phyloP scores from a whole-genome alignment of 768 basidiomycete species.

The Podaxis carcinomalis region DNA sequence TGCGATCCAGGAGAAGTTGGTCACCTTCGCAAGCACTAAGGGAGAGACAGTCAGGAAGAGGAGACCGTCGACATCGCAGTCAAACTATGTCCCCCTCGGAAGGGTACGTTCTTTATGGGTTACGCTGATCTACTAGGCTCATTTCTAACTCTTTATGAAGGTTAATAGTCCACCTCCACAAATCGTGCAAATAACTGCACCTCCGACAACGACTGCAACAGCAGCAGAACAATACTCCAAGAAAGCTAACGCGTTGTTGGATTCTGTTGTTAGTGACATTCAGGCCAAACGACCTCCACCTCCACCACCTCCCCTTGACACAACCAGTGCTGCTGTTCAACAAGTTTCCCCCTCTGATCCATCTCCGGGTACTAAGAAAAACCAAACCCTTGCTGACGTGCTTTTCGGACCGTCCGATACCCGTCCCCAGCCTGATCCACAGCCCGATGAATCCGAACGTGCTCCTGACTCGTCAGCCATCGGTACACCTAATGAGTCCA shows the following conservation, averaged over 20 bases:
- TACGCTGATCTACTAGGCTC: constrained; percentile 10
- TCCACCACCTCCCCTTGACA: constrained; percentile 21
- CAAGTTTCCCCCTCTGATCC: constrained; percentile 15
- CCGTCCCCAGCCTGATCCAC: constrained; percentile 7
- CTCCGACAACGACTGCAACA: constrained; percentile 27
- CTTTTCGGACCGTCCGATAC: constrained; percentile 55
- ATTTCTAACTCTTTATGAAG: constrained; percentile 28
- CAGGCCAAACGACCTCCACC: constrained; percentile 26
- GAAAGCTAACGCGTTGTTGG: constrained; percentile 63
- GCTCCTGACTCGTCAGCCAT: background rate
- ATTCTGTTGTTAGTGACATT: constrained; percentile 56
- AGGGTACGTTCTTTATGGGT: constrained; percentile 31
- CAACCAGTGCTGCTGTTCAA: constrained; percentile 12
- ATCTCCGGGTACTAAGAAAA: constrained; percentile 46
- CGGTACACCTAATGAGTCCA: background rate
- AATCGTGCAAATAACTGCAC: constrained; percentile 29
- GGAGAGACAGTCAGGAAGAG: constrained; percentile 59
- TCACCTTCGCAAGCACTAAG: constrained; percentile 58
- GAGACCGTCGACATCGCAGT: constrained; percentile 80
- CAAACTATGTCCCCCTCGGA: constrained; percentile 61
- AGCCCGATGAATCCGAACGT: constrained; percentile 14
- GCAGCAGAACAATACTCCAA: constrained; percentile 42
- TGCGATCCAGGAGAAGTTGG: constrained; percentile 71
- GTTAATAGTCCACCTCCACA: constrained; percentile 58
- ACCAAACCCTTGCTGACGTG: constrained; percentile 72